Base-by-base conservation (phyloP, 495 filamentous ascomycete species). In the Evernia prunastri region DNA sequence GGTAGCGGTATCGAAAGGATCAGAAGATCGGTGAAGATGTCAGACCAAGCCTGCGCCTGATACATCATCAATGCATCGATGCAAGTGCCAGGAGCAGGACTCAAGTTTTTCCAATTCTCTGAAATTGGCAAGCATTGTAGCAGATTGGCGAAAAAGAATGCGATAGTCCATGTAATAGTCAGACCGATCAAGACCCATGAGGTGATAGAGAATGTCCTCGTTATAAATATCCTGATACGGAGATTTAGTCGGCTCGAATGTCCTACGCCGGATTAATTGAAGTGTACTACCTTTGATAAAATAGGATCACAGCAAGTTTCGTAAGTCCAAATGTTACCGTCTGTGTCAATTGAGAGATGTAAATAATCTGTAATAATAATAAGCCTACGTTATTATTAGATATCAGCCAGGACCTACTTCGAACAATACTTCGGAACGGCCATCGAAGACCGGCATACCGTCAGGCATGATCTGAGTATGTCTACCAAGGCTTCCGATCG, bases 251-350 rank as follows among this genome's bases (percentile, higher is more conserved):
- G 42, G 39, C 54, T 11, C 0, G n/a, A 29, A 43, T 31, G 6
- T 8, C 0, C 36, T 11, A 18, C 9, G 4, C 9, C 1, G 0
- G 20, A 31, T 11, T 3, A 18, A 15, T 18, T 12, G n/a, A 15
- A 3, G 13, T 5, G 23, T 23, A n/a, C 20, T 39, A 64, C 62
- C 62, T 31, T 40, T 42, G 45, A 47, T 65, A 60, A 3, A 65
- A 60, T 0, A 65, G 47, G 17, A 65, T 10, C 5, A 65, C 58
- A 15, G 63, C 42, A 15, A 65, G 23, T 37, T 65, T 65, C 0
- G 63, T 65, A 17, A 65, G 59, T 9, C 63, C 63, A 40, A 65
- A 65, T 6, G 63, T 56, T 2, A 65, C 25, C 3, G 63, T 65
- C 43, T 53, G 40, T 15, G 63, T 65, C 37, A 65, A 20, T 36